Base-by-base conservation (phyloP, 1,139 yeast genomes). In the Geotrichum carabidarum region DNA sequence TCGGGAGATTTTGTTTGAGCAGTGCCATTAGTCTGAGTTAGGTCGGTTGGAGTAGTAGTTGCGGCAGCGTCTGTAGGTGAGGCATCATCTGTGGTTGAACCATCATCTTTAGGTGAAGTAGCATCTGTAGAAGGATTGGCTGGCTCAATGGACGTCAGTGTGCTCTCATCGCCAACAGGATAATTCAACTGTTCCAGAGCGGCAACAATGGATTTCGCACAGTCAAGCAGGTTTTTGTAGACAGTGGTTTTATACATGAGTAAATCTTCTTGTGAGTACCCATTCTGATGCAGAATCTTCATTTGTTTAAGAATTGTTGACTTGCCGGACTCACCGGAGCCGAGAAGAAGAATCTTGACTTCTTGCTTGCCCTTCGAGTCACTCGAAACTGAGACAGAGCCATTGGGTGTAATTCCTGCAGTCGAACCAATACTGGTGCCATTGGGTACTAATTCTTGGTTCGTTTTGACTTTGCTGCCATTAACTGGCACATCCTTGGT, bases 291-390 rank as follows among this genome's bases (percentile, higher is more conserved):
- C 57, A 84, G 75, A 55, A 84, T 84, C 65, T 84, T 84, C 82
- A 84, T 84, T 68, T 84, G 91, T 65, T 84, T 84, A 44, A 84
- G 79, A 57, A 84, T 81, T 27, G 91, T 84, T 12, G 88, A 82
- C 65, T 84, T 84, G 8, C 91, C 91, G 59, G 85, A 79, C 65
- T 84, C 91, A 2, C 91, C 91, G 0, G 88, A 81, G 7, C 90
- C 91, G 54, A 84, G 74, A 51, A 84, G 74, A 43, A 84, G 74
- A 51, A 85, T 78, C 67, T 84, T 84, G 55, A 83, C 81, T 58
- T 73, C 77, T 45, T 67, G 58, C 6, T 54, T 45, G 9, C 54
- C 54, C 30, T 40, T 44, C 12, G 51, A 41, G n/a, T 41, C 46
- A 12, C 34, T 27, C 9, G 40, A 17, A 37, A 5, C 15, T 15